A percentile compares a stretch with the other conserved stretches of the same genome.
These are phyloP conservation scores for Pichia phayaonensis DNA, from an alignment of 805 yeast genomes.

Conservation along the genomic window DNA sequence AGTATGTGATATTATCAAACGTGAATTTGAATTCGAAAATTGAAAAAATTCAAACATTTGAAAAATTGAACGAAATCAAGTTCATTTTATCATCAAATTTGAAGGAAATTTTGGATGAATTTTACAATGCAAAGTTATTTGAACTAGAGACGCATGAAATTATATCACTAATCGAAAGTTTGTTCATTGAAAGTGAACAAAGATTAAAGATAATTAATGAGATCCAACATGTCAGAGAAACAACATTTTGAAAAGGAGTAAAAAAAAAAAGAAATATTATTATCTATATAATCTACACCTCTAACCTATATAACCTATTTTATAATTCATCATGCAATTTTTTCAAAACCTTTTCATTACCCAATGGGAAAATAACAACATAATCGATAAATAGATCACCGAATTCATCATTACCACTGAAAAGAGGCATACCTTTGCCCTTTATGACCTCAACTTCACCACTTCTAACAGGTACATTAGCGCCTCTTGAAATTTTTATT, in stretches of 20 bases:
- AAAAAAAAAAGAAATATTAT: too few relatives aligned
- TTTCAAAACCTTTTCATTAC: constrained; percentile 16
- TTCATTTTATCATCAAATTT: constrained; percentile 29
- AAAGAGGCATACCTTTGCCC: constrained; percentile 82
- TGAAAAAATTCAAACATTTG: constrained; percentile 18
- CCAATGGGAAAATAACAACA: constrained; percentile 38
- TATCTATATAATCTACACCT: background rate
- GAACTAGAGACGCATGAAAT: constrained; percentile 43
- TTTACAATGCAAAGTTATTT: constrained; percentile 45
- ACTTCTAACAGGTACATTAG: constrained; percentile 45
- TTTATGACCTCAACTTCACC: constrained; percentile 67
- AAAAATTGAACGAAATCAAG: constrained; percentile 25
- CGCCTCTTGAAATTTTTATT: constrained; percentile 38
- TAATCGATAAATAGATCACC: constrained; percentile 50
- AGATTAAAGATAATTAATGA: constrained; percentile 39
- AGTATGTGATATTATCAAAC: background rate
- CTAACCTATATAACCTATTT: background rate
- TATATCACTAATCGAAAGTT: constrained; percentile 32
- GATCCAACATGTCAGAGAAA: constrained; percentile 35
- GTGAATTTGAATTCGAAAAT: constrained; percentile 4
- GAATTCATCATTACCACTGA: constrained; percentile 41
- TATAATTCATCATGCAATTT: constrained; percentile 27
- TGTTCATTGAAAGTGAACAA: constrained; percentile 40
- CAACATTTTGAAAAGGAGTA: background rate
- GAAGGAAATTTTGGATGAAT: constrained; percentile 39